phyloP scores from a whole-genome alignment of 305 asterid species.

The Striga hermonthica region DNA sequence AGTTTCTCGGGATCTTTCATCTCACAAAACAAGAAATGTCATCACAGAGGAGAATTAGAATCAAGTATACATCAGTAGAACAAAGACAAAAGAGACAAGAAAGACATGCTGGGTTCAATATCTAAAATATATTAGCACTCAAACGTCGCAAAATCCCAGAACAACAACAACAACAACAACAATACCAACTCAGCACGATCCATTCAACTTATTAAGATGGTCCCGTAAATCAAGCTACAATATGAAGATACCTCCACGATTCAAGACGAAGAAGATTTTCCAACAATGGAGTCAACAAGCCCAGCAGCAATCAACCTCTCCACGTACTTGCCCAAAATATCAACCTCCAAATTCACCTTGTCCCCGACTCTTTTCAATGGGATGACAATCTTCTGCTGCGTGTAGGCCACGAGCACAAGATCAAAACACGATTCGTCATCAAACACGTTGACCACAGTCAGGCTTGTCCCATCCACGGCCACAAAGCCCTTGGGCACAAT shows the following conservation, averaged over 20 bases:
- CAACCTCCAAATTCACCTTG: constrained; percentile 93
- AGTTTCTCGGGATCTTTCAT: no score
- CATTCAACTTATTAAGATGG: no score
- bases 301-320: constrained; percentile 77
- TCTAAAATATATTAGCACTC: no score
- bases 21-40: no score
- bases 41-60: no score
- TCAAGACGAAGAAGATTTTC: not conserved
- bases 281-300: constrained; percentile 30
- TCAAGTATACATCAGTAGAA: no score
- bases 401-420: constrained; percentile 78
- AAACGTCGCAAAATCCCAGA: no score
- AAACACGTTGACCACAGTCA: constrained; percentile 85
- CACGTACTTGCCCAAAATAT: constrained; percentile 88
- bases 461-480: constrained; percentile 86
- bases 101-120: no score
- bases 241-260: not conserved
- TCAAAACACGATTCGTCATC: constrained; percentile 70
- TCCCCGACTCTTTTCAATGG: constrained; percentile 77
- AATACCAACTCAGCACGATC: no score
- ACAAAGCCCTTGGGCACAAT: constrained; percentile 89
- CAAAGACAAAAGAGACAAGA: no score
- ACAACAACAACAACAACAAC: no score
- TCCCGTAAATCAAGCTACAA: no score
- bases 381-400: constrained; percentile 75